phyloP scores from a whole-genome alignment of 225 moss, liverwort and hornwort genomes.

The Sphagnum contortum region DNA sequence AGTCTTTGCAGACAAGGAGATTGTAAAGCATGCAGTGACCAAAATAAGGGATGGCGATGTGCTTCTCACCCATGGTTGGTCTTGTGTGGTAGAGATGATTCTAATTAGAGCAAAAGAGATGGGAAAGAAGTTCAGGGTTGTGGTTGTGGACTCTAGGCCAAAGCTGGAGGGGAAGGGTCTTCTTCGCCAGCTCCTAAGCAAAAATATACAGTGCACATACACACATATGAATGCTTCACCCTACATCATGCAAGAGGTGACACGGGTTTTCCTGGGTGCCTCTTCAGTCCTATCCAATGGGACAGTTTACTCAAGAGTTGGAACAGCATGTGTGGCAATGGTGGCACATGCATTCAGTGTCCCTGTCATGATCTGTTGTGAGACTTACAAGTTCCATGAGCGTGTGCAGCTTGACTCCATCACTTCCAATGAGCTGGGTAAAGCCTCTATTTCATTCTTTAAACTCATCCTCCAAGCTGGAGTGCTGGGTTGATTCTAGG shows the following conservation, averaged over 20 bases:
- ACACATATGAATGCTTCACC: conserved; percentile 68
- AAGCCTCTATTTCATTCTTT: conserved; percentile 6
- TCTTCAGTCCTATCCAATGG: conserved; percentile 91
- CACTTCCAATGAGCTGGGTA: conserved; percentile 85
- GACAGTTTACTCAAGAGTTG: conserved; percentile 93
- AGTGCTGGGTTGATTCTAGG: no score
- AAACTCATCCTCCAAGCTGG: not conserved
- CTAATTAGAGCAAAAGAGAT: conserved; percentile 70
- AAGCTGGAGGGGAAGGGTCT: conserved; percentile 76
- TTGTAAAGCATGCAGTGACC: conserved; percentile 79
- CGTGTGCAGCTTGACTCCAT: conserved; percentile 96
- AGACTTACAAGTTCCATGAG: conserved; percentile 97
- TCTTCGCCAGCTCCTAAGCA: conserved; percentile 47
- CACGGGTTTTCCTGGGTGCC: conserved; percentile 88
- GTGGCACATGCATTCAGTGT: conserved; percentile 85
- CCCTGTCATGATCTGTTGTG: conserved; percentile 94
- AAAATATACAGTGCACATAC: conserved; percentile 75
- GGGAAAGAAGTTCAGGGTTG: conserved; percentile 78
- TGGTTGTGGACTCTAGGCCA: conserved; percentile 91
- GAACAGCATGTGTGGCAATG: conserved; percentile 96
- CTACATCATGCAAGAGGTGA: conserved; percentile 95
- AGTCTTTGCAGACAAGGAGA: conserved; percentile 84
- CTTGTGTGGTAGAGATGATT: conserved; percentile 89
- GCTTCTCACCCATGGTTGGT: conserved; percentile 77
- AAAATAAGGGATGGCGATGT: conserved; percentile 94